Base-by-base conservation (phyloP, 352 stramenopile species). In the Phytophthora niederhauseri region DNA sequence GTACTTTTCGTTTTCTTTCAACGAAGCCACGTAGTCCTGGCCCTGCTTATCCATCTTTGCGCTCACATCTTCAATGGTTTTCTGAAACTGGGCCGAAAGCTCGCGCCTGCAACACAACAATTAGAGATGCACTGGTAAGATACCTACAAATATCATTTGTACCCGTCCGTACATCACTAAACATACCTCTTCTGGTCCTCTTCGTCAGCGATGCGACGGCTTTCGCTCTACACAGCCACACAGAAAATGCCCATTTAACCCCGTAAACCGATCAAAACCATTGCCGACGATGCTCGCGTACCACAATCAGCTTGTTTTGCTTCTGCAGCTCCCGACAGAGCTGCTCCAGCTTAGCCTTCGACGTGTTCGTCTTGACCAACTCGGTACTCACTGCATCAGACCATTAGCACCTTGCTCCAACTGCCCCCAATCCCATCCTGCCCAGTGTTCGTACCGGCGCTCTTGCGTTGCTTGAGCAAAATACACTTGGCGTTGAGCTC, bases 1-100 rank as follows among this genome's bases (percentile, higher is more conserved):
- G 43, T 74, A 93, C 83, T 71, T 88, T 66, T 96, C 89, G 57
- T 96, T 96, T 51, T 96, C 89, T 66, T 93, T 86, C 24, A 96
- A 68, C 7, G 89, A 93, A 3, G 82, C 68, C 55, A 96, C 80
- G 67, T 96, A 95, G 70, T 96, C 89, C 24, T 94, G 79, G 36
- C 84, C 77, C 57, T 96, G 87, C 48, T 94, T 81, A 36, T 96
- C 89, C 89, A 96, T 96, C 69, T 95, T 96, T n/a, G 75, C 63
- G 70, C 89, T 93, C 51, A 96, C 89, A 75, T 95, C 87, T 67
- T 95, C 89, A 30, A 96, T 95, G 19, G 89, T 96, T 50, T 83
- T 95, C 30, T 96, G 85, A 36, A 96, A 96, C 51, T 94, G 87
- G 11, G 72, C 55, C 17, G 84, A 94, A 43, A 96, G 61, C 22